Evolutionary conservation across 768 basidiomycete genomes (phyloP).

Genomic region (Boletus edulis): DNA sequence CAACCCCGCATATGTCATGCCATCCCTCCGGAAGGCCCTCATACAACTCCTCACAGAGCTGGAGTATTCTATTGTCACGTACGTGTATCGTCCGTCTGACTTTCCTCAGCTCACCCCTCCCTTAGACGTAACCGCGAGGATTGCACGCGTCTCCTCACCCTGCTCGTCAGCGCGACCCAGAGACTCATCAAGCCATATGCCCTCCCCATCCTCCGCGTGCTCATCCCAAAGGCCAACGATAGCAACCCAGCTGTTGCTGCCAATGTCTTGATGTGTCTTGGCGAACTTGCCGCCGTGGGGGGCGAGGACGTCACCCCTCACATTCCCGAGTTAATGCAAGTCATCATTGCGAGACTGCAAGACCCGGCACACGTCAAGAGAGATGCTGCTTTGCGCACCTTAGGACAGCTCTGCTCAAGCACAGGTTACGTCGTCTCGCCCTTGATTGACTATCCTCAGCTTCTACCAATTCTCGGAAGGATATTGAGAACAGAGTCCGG

Average conservation of each 20-base stretch:
- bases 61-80: constrained; percentile 90
- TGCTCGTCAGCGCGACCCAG: constrained; percentile 88
- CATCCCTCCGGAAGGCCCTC: constrained; percentile 89
- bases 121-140: constrained; percentile 84
- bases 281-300: constrained; percentile 89
- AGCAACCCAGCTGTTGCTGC: constrained; percentile 84
- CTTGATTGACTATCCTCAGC: constrained; percentile 85
- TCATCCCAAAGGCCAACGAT: constrained; percentile 88
- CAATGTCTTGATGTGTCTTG: constrained; percentile 90
- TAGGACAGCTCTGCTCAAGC: constrained; percentile 94
- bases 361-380: constrained; percentile 88
- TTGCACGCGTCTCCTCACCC: constrained; percentile 84
- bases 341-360: constrained; percentile 85
- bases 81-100: constrained; percentile 36
- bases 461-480: constrained; percentile 80
- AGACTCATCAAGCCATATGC: constrained; percentile 95
- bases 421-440: constrained; percentile 94
- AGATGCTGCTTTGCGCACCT: constrained; percentile 89
- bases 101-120: background rate
- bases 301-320: constrained; percentile 87
- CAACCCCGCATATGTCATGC: constrained; percentile 99
- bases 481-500: constrained; percentile 82
- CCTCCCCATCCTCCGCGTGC: constrained; percentile 88
- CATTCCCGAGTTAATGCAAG: constrained; percentile 84
- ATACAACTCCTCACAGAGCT: constrained; percentile 96